Conservation (phyloP, 768 basidiomycete genomes). For the Hysterangium stoloniferum region DNA sequence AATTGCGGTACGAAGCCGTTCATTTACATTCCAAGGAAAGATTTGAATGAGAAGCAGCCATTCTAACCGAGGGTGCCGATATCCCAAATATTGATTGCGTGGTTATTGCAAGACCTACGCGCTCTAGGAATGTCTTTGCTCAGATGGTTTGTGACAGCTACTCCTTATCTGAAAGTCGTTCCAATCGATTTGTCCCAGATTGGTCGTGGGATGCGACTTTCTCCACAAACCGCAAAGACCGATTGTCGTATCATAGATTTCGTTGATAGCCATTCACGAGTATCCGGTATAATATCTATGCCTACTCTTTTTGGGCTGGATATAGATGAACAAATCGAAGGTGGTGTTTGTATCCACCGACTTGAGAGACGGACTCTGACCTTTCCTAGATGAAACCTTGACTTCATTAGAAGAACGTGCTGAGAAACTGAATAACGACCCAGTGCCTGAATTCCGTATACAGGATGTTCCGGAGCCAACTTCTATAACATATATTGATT, state of each 20-base stretch:
- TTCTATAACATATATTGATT: slow-evolving; percentile 66
- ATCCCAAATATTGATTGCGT: slow-evolving; percentile 94
- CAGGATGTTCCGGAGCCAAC: slow-evolving; percentile 44
- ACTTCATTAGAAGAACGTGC: slow-evolving; percentile 40
- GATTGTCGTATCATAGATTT: slow-evolving; percentile 91
- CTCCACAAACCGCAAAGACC: slow-evolving; percentile 68
- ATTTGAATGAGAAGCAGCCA: slow-evolving; percentile 37
- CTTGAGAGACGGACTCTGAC: slow-evolving; percentile 5
- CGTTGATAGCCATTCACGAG: slow-evolving; percentile 64
- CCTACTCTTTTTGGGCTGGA: slow-evolving; percentile 85
- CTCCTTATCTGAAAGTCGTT: background rate
- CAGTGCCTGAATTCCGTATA: slow-evolving; percentile 17
- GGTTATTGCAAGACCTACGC: slow-evolving; percentile 79
- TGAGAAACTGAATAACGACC: slow-evolving; percentile 8
- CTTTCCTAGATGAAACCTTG: slow-evolving; percentile 40
- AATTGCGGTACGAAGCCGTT: slow-evolving; percentile 62
- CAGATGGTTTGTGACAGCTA: slow-evolving; percentile 64
- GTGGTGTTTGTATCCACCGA: slow-evolving; percentile 25
- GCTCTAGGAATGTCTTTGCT: slow-evolving; percentile 80
- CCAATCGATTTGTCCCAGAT: slow-evolving; percentile 42
- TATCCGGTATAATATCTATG: slow-evolving; percentile 64
- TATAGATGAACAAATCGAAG: slow-evolving; percentile 59
- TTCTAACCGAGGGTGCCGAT: slow-evolving; percentile 90
- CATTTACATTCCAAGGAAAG: background rate
- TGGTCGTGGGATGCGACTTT: slow-evolving; percentile 85